Evolutionary conservation across 208 protist species (phyloP).

Genomic region (Wallacemonas sp.): DNA sequence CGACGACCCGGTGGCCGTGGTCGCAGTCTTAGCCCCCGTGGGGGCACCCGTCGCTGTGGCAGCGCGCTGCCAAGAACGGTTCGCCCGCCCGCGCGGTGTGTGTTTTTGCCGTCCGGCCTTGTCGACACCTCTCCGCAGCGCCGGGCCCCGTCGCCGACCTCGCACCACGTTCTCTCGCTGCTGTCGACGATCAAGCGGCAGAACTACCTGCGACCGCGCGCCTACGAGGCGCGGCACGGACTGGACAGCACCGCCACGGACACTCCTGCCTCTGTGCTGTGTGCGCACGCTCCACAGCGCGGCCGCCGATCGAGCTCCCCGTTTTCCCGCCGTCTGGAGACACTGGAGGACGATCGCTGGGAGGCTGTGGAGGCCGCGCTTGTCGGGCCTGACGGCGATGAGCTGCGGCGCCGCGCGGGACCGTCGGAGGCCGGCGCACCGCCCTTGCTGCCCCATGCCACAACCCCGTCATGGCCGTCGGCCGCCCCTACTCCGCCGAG

Average conservation of each 20-base stretch:
- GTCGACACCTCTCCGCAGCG: constrained; percentile 20
- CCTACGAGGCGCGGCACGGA: constrained; percentile 53
- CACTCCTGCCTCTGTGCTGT: no score
- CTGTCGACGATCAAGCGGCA: constrained; percentile 71
- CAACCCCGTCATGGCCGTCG: neutral
- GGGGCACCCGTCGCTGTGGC: neutral
- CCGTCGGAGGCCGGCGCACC: no score
- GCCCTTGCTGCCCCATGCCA: no score
- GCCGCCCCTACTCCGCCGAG: constrained; percentile 1
- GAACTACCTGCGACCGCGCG: constrained; percentile 68
- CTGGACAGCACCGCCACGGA: constrained; percentile 16
- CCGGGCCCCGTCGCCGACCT: constrained; percentile 23
- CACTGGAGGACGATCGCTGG: neutral
- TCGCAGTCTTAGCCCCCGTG: no score
- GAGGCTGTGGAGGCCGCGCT: neutral
- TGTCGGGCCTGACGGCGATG: neutral
- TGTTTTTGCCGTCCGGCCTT: constrained; percentile 31
- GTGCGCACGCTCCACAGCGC: no score
- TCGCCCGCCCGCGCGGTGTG: no score
- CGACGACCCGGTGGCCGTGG: neutral
- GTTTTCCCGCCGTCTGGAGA: neutral
- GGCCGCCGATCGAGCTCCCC: no score
- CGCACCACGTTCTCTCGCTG: constrained; percentile 72
- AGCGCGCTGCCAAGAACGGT: no score
- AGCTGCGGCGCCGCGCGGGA: no score